phyloP scores from a whole-genome alignment of 768 basidiomycete species.

The Boletales sp. region DNA sequence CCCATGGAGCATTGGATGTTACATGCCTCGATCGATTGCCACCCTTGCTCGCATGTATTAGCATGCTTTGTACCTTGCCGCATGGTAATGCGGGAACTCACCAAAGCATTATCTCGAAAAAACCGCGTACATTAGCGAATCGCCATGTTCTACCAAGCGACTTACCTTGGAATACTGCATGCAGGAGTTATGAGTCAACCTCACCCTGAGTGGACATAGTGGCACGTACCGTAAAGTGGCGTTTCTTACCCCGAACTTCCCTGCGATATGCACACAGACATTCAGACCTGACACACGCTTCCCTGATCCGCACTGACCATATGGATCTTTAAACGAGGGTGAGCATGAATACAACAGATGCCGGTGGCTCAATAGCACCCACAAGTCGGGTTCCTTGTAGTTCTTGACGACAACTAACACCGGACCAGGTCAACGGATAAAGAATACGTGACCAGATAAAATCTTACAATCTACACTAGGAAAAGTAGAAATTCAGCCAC shows the following conservation, averaged over 20 bases:
- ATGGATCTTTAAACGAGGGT: conserved; percentile 54
- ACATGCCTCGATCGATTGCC: conserved; percentile 81
- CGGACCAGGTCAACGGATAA: background rate
- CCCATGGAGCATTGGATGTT: background rate
- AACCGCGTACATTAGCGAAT: conserved; percentile 4
- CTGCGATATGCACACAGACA: conserved; percentile 36
- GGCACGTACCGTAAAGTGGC: conserved; percentile 74
- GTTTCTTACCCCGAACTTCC: conserved; percentile 86
- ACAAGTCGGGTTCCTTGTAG: conserved; percentile 77
- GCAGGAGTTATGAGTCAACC: background rate
- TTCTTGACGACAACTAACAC: conserved; percentile 67
- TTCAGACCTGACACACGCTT: conserved; percentile 21
- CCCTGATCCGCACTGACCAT: conserved; percentile 53
- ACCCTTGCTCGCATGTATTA: conserved; percentile 55
- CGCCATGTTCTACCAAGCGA: background rate
- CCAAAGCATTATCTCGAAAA: conserved; percentile 82
- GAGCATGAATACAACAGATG: conserved; percentile 3
- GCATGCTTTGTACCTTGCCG: background rate
- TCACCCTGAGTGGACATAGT: background rate
- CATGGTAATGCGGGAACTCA: conserved; percentile 29
- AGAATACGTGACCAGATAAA: background rate
- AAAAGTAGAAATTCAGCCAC: background rate
- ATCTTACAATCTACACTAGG: conserved; percentile 67
- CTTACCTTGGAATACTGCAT: conserved; percentile 74
- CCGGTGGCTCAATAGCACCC: conserved; percentile 25